Base-by-base conservation (phyloP, 1,284 basidiomycete species). In the Pseudomicrostroma phylloplanum region DNA sequence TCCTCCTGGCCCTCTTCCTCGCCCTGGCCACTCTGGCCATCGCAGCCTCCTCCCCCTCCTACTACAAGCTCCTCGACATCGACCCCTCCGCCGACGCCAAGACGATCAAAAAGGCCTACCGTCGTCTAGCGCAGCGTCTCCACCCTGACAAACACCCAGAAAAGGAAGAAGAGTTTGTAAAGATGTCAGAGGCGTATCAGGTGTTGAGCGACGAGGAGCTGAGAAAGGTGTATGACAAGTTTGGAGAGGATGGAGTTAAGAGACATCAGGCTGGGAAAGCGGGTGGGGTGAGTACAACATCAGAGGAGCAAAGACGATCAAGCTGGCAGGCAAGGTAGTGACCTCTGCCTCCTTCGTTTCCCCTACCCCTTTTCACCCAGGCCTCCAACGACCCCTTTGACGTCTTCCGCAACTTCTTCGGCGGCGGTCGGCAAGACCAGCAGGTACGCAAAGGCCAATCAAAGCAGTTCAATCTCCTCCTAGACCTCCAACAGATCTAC, bases 161-260 rank as follows among this genome's bases (percentile, higher is more conserved):
- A 56, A 76, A 76, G 65, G 69, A 72, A 30, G 65, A 67, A 40
- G 74, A 76, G 64, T 78, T 78, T 17, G 70, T 79, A 79, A 83
- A 80, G 86, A 65, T 79, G 26, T 72, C 71, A 42, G 77, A 79
- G 43, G 77, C 77, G 11, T 79, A 79, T 55, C 76, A 79, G 61
- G 65, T 68, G 9, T 67, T 79, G 12, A 69, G 67, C 40, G 77
- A 79, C 41, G 58, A 69, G 0, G 72, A 78, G 57, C 63, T 67
- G 23, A 67, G 76, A 58, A 67, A 67, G 58, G 70, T 78, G 43
- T 79, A 79, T 67, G 76, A 79, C 59, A 60, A 68, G 1, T 67
- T 72, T 43, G 77, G 77, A 1, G 72, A 69, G 1, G 77, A 78
- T 3, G 76, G 74, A 0, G 74, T 76, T n/a, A 72, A 77, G 65